A percentile compares a stretch with the other conserved stretches of the same genome.
Conservation (phyloP, 2,329 filamentous ascomycete species). For the Colletotrichum liriopes region DNA sequence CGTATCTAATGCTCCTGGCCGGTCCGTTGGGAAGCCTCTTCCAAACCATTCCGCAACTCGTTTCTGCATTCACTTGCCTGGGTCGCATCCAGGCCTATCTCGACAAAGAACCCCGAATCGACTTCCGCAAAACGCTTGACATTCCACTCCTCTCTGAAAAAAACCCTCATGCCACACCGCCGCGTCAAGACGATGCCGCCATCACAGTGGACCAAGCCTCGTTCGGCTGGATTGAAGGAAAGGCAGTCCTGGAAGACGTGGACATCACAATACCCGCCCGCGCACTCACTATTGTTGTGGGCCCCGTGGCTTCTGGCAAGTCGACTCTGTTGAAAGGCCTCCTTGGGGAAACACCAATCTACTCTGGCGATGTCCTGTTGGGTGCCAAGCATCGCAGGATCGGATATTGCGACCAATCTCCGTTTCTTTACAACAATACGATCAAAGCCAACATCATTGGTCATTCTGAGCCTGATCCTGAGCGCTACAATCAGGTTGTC, state of each 20-base stretch:
- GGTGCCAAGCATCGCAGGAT: slow-evolving; percentile 39
- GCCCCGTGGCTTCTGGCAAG: slow-evolving; percentile 58
- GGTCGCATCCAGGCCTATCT: slow-evolving; percentile 56
- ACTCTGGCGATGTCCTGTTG: slow-evolving; percentile 43
- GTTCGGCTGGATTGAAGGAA: slow-evolving; percentile 52
- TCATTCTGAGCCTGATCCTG: slow-evolving; percentile 49
- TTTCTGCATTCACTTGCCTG: slow-evolving; percentile 52
- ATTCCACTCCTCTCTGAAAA: background rate
- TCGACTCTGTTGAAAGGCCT: slow-evolving; percentile 58
- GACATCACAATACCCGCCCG: slow-evolving; percentile 50
- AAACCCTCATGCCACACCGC: background rate
- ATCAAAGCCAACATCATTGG: slow-evolving; percentile 58
- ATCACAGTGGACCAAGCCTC: slow-evolving; percentile 43
- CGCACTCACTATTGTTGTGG: slow-evolving; percentile 56
- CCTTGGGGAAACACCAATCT: slow-evolving; percentile 47
- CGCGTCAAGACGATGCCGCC: background rate
- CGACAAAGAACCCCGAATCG: slow-evolving; percentile 48
- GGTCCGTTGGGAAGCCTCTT: slow-evolving; percentile 51
- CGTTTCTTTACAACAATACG: slow-evolving; percentile 53
- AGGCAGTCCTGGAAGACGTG: slow-evolving; percentile 49
- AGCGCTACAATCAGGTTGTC: slow-evolving; percentile 54
- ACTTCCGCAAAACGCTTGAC: slow-evolving; percentile 25
- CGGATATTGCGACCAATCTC: slow-evolving; percentile 53
- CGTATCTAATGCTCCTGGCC: slow-evolving; percentile 53
- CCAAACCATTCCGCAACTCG: slow-evolving; percentile 50